A percentile compares a stretch with the other conserved stretches of the same genome.
These are phyloP conservation scores for Lactarius deliciosus DNA, from an alignment of 768 basidiomycete genomes.

Conservation along the genomic window DNA sequence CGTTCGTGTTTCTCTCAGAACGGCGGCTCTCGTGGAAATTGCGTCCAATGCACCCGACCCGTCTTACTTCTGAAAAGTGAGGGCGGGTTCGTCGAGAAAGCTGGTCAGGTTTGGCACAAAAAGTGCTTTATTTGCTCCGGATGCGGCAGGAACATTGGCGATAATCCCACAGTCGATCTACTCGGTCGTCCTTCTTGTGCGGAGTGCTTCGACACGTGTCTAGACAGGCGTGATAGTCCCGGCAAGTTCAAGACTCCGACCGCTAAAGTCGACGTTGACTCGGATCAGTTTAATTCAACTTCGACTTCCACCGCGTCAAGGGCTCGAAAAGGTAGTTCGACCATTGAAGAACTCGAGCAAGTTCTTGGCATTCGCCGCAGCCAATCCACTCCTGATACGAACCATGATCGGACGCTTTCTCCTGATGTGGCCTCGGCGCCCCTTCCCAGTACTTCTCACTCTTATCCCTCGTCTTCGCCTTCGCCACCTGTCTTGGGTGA, in stretches of 20 bases:
- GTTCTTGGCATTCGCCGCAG: slow-evolving; percentile 36
- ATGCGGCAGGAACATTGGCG: slow-evolving; percentile 71
- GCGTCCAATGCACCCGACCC: slow-evolving; percentile 63
- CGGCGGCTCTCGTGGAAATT: slow-evolving; percentile 77
- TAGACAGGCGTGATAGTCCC: slow-evolving; percentile 46
- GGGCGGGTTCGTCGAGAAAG: slow-evolving; percentile 73
- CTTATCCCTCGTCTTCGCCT: neutral
- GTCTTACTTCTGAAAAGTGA: slow-evolving; percentile 75
- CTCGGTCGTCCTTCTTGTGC: slow-evolving; percentile 75
- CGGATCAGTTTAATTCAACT: slow-evolving; percentile 45
- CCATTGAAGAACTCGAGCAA: slow-evolving; percentile 38
- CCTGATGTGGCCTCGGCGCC: slow-evolving; percentile 7
- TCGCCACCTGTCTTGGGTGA: neutral
- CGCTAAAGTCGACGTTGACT: slow-evolving; percentile 36
- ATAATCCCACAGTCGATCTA: slow-evolving; percentile 79
- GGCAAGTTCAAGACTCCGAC: slow-evolving; percentile 36
- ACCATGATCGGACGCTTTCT: slow-evolving; percentile 18
- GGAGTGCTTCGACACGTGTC: slow-evolving; percentile 77
- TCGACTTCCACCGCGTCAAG: slow-evolving; percentile 28
- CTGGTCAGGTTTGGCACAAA: slow-evolving; percentile 77
- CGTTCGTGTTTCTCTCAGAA: slow-evolving; percentile 66
- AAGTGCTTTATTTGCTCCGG: slow-evolving; percentile 74
- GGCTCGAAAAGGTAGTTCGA: slow-evolving; percentile 37
- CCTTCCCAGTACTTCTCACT: slow-evolving; percentile 2
- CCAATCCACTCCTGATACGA: slow-evolving; percentile 29